Evolutionary conservation across 768 basidiomycete species (phyloP), one percentile per base, ranked within the genome.

Genomic region (Cystobasidium tubakii): DNA sequence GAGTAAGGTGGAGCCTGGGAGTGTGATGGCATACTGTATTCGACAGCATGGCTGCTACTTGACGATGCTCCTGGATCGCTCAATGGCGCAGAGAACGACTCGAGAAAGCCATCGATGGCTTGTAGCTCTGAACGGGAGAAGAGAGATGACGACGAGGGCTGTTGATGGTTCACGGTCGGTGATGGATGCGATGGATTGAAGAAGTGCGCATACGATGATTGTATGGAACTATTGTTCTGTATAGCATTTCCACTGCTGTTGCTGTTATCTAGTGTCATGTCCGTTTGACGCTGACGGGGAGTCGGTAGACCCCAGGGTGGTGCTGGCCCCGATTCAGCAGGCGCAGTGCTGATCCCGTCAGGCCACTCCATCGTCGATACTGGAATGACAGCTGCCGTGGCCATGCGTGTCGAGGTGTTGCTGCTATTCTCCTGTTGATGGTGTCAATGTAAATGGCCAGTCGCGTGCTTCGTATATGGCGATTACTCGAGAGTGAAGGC

Each of bases 61-160:
- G 62, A 63, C n/a, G 62, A 63, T 21, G 62, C 23, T 27, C 34
- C 63, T 39, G 34, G 62, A 19, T 19, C 19, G 25, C 23, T 33
- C 60, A 62, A 31, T 7, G 63, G 34, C 63, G 42, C 34, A 36
- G 27, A n/a, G 44, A 42, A 54, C 39, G 29, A 25, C 66, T 46
- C 27, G 43, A 67, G 66, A 50, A 67, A 67, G 39, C 66, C 66
- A 33, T 67, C 66, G 46, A 67, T 33, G 42, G 66, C 66, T 25
- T 29, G 44, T 15, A 67, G 66, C 25, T 67, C 66, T 13, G 66
- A 53, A 7, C 43, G 39, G 44, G 43, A 29, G 66, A 67, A 53
- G 63, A 65, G 63, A 13, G 63, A 10, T 50, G 46, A 50, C 57
- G 46, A 50, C n/a, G 46, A 19, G 46, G 15, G 9, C 15, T 6